phyloP scores from a whole-genome alignment of 345 rosid genomes.

The Camelina neglecta region DNA sequence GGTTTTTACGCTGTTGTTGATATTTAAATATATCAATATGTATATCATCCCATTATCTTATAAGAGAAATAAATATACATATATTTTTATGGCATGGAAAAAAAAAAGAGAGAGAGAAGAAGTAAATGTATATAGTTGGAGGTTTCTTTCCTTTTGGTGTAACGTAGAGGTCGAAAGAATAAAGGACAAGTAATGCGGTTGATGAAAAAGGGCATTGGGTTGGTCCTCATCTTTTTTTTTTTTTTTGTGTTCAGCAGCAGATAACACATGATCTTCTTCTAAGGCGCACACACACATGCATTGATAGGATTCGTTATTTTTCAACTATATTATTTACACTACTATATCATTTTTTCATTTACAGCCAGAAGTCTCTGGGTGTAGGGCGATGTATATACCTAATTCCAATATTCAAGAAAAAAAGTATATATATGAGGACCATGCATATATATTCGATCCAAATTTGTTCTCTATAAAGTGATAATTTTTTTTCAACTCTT shows the following conservation, averaged over 20 bases:
- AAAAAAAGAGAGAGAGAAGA: no score
- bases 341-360: slow-evolving; percentile 8
- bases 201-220: slow-evolving; percentile 33
- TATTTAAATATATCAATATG: not conserved
- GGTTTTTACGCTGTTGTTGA: not conserved
- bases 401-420: slow-evolving; percentile 22
- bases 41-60: not conserved
- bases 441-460: not conserved
- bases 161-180: slow-evolving; percentile 37
- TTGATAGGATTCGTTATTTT: slow-evolving; percentile 36
- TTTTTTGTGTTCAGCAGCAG: not conserved
- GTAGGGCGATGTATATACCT: slow-evolving; percentile 3
- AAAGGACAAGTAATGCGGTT: slow-evolving; percentile 22
- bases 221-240: slow-evolving; percentile 38
- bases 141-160: not conserved
- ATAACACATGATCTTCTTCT: slow-evolving; percentile 36
- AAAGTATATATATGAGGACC: not conserved
- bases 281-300: slow-evolving; percentile 13
- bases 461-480: not conserved
- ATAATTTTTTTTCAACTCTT: slow-evolving; percentile 5
- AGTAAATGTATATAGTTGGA: not conserved
- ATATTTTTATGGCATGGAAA: not conserved
- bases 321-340: slow-evolving; percentile 18
- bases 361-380: slow-evolving; percentile 5
- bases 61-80: not conserved